Percentiles rank a stretch among this genome's conserved stretches.
Evolutionary conservation across 331 rosid species (phyloP).

Genomic region (Acacia concinna): DNA sequence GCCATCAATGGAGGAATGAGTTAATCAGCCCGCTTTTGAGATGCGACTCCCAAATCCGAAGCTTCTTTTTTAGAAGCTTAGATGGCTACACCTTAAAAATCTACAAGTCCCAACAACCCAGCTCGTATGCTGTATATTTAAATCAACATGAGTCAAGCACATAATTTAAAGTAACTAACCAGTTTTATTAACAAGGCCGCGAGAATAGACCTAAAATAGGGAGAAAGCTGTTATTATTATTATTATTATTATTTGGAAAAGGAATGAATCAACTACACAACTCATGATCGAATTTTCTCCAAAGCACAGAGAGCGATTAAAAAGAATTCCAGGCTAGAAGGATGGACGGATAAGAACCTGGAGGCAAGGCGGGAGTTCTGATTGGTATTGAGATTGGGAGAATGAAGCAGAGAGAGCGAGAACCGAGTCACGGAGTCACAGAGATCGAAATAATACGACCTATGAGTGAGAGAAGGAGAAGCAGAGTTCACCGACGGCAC

Average conservation of each 20-base stretch:
- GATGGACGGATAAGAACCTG: neutral
- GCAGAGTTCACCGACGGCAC: neutral
- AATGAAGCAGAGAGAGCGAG: neutral
- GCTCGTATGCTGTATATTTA: neutral
- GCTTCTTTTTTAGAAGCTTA: neutral
- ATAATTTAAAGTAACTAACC: neutral
- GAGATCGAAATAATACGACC: neutral
- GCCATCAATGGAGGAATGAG: constrained; percentile 32
- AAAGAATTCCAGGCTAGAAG: neutral
- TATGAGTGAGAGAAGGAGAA: neutral
- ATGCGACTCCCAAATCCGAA: neutral
- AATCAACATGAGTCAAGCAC: neutral
- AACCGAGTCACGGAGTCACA: neutral
- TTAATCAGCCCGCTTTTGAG: neutral
- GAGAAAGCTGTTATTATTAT: neutral
- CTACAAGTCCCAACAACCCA: neutral
- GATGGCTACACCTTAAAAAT: neutral
- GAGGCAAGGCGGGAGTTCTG: neutral
- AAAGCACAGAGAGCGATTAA: neutral
- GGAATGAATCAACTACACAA: neutral
- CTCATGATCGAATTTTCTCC: neutral
- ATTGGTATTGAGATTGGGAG: neutral
- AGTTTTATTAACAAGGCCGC: neutral
- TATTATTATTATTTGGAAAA: neutral
- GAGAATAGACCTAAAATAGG: neutral